phyloP scores from a whole-genome alignment of 2,329 filamentous ascomycete genomes.

The Colletotrichum tropicicola region DNA sequence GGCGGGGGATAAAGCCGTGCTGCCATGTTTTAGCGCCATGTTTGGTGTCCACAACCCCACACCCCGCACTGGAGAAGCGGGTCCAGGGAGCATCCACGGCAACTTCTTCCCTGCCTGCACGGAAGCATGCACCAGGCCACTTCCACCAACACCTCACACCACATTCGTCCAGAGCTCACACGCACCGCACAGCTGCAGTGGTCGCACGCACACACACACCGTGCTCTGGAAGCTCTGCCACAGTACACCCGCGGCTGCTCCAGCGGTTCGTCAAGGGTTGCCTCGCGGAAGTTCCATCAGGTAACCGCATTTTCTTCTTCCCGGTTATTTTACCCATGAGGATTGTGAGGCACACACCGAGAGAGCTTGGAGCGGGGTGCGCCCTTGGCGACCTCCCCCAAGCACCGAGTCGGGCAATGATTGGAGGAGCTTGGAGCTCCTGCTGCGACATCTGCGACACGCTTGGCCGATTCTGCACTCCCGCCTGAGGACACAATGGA shows the following conservation, averaged over 20 bases:
- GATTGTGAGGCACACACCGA: not conserved
- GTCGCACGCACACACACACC: not conserved
- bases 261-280: constrained; percentile 3
- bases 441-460: constrained; percentile 28
- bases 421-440: constrained; percentile 28
- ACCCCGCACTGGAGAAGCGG: constrained; percentile 25
- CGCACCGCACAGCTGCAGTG: not conserved
- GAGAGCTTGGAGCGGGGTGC: constrained; percentile 13
- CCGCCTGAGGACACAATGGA: constrained; percentile 13
- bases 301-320: not conserved
- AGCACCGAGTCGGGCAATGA: not conserved
- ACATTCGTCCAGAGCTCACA: not conserved
- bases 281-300: not conserved
- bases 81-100: constrained; percentile 1
- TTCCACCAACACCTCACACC: constrained; percentile 24
- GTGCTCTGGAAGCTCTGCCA: no score
- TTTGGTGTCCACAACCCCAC: constrained; percentile 18
- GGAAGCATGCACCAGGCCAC: constrained; percentile 22
- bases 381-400: constrained; percentile 17
- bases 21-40: constrained; percentile 20
- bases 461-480: constrained; percentile 27
- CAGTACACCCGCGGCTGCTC: not conserved
- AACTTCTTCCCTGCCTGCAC: constrained; percentile 27
- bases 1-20: constrained; percentile 2
- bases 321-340: constrained; percentile 15